phyloP scores from a whole-genome alignment of 1,284 basidiomycete genomes.

The Fomes fomentarius region DNA sequence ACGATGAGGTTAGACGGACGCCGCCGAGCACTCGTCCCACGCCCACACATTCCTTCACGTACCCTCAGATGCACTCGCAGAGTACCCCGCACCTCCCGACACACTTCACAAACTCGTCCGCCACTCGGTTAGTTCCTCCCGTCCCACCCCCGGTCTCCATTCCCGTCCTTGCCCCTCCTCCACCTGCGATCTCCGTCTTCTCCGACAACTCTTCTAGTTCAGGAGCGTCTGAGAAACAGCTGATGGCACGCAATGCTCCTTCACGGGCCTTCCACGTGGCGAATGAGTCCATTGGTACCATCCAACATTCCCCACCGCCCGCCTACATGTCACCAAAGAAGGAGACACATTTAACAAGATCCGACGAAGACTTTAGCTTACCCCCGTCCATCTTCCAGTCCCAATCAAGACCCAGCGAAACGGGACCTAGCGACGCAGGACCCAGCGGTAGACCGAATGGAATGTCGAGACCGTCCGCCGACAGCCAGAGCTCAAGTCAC shows the following conservation, averaged over 20 bases:
- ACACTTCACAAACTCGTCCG: conserved; percentile 11
- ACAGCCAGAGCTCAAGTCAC: conserved; percentile 12
- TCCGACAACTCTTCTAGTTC: conserved; percentile 23
- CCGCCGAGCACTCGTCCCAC: conserved; percentile 16
- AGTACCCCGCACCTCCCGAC: conserved; percentile 23
- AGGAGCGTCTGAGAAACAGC: conserved; percentile 28
- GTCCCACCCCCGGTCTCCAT: too few relatives aligned
- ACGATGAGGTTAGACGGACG: conserved; percentile 10
- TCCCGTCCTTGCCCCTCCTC: conserved; percentile 13
- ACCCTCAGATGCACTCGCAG: conserved; percentile 20
- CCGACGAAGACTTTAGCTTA: conserved; percentile 24
- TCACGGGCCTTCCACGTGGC: conserved; percentile 33
- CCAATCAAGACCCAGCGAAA: background rate
- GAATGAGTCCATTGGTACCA: conserved; percentile 31
- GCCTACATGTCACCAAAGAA: conserved; percentile 33
- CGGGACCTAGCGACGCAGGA: too few relatives aligned
- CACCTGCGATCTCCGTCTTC: conserved; percentile 12
- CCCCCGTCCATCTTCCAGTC: conserved; percentile 20
- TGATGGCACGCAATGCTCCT: conserved; percentile 29
- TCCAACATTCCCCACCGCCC: conserved; percentile 33
- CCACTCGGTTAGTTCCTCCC: conserved; percentile 15
- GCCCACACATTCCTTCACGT: conserved; percentile 22
- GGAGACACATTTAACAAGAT: conserved; percentile 18
- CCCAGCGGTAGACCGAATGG: conserved; percentile 4
- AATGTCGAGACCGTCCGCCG: conserved; percentile 7